These are phyloP conservation scores for Pythium aristosporum DNA, from an alignment of 352 stramenopile genomes.

Conservation along the genomic window DNA sequence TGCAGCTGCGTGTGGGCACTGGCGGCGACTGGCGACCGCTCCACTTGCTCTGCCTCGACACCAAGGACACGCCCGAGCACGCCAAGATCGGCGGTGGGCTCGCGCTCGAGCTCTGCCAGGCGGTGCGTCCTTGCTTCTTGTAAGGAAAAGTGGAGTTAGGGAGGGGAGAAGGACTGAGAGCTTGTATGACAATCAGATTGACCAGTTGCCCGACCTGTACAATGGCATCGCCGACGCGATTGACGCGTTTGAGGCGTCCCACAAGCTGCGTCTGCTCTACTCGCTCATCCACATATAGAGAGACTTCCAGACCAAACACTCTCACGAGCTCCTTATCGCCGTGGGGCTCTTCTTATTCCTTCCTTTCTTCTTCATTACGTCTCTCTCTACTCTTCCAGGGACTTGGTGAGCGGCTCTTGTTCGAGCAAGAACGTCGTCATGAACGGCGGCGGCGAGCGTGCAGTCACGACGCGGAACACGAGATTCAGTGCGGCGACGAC, in stretches of 20 bases:
- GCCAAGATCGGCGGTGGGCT: slow-evolving; percentile 81
- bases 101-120: slow-evolving; percentile 73
- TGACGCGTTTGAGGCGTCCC: slow-evolving; percentile 54
- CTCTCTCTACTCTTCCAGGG: slow-evolving; percentile 29
- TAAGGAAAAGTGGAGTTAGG: no score
- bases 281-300: slow-evolving; percentile 60
- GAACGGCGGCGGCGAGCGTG: slow-evolving; percentile 54
- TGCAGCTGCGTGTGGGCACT: slow-evolving; percentile 57
- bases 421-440: slow-evolving; percentile 73
- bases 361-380: not conserved
- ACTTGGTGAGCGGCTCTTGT: slow-evolving; percentile 48
- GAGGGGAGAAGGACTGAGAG: not conserved
- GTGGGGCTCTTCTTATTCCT: not conserved
- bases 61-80: slow-evolving; percentile 84
- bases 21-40: slow-evolving; percentile 57
- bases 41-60: slow-evolving; percentile 87
- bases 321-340: no score
- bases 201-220: slow-evolving; percentile 43
- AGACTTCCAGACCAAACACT: no score
- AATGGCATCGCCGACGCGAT: slow-evolving; percentile 53
- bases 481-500: slow-evolving; percentile 52
- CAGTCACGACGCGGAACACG: slow-evolving; percentile 60
- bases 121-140: slow-evolving; percentile 30
- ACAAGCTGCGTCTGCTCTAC: slow-evolving; percentile 66
- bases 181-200: slow-evolving; percentile 39